phyloP scores from a whole-genome alignment of 495 filamentous ascomycete species.

The Tricharina praecox region DNA sequence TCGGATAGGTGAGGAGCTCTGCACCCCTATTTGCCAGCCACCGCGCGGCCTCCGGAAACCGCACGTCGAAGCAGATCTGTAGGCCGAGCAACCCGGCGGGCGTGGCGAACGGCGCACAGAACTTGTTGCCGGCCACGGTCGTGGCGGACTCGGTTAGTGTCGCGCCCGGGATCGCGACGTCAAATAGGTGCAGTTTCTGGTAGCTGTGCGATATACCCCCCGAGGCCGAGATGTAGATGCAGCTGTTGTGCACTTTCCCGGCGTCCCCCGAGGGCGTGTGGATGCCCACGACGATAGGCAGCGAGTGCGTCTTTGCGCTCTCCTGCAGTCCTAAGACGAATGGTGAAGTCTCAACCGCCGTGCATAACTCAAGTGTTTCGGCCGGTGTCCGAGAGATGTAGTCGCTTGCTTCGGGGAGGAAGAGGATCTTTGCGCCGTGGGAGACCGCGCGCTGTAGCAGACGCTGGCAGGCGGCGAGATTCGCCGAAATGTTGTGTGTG shows the following conservation, averaged over 20 bases:
- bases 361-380: conserved; percentile 50
- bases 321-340: conserved; percentile 60
- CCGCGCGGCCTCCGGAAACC: conserved; percentile 65
- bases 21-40: conserved; percentile 48
- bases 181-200: conserved; percentile 67
- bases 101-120: conserved; percentile 50
- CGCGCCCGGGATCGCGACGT: conserved; percentile 33
- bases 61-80: conserved; percentile 77
- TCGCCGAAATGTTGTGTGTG: conserved; percentile 10
- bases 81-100: conserved; percentile 56
- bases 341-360: conserved; percentile 35
- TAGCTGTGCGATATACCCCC: conserved; percentile 47
- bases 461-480: conserved; percentile 13
- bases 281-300: conserved; percentile 77
- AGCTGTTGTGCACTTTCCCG: conserved; percentile 46
- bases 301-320: conserved; percentile 39
- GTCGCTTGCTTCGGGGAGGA: conserved; percentile 83
- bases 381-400: conserved; percentile 55
- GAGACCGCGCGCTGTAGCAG: conserved; percentile 13
- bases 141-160: conserved; percentile 13
- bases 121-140: conserved; percentile 28
- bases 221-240: conserved; percentile 44
- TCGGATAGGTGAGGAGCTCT: conserved; percentile 71
- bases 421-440: conserved; percentile 40
- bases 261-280: conserved; percentile 47